These are phyloP conservation scores for Penicillium cataractarum DNA, from an alignment of 495 filamentous ascomycete genomes.

Conservation along the genomic window DNA sequence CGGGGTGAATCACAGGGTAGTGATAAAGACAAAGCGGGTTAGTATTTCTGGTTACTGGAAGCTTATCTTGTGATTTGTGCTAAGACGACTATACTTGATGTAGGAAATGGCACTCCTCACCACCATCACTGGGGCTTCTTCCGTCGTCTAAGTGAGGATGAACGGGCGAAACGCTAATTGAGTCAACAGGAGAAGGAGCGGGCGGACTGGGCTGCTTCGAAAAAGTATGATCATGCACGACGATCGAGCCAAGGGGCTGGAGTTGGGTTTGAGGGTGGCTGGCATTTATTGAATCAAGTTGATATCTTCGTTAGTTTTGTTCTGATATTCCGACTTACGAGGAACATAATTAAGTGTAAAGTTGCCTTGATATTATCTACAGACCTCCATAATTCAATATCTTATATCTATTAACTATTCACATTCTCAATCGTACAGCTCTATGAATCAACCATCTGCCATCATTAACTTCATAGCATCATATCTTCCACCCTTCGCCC, in stretches of 20 bases:
- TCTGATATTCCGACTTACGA: background rate
- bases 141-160: background rate
- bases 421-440: background rate
- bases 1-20: background rate
- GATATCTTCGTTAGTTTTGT: background rate
- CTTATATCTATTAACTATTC: background rate
- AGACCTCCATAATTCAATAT: background rate
- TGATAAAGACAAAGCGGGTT: background rate
- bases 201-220: background rate
- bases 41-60: background rate
- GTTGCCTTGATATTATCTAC: background rate
- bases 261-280: background rate
- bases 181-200: background rate
- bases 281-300: background rate
- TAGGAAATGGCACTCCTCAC: background rate
- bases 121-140: background rate
- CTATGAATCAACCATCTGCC: background rate
- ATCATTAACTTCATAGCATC: background rate
- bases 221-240: background rate
- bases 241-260: background rate
- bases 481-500: constrained; percentile 14
- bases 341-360: background rate
- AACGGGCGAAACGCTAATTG: background rate
- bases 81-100: background rate
- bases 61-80: background rate